These are phyloP conservation scores for Coffea eugenioides DNA, from an alignment of 257 asterid species.

Conservation along the genomic window DNA sequence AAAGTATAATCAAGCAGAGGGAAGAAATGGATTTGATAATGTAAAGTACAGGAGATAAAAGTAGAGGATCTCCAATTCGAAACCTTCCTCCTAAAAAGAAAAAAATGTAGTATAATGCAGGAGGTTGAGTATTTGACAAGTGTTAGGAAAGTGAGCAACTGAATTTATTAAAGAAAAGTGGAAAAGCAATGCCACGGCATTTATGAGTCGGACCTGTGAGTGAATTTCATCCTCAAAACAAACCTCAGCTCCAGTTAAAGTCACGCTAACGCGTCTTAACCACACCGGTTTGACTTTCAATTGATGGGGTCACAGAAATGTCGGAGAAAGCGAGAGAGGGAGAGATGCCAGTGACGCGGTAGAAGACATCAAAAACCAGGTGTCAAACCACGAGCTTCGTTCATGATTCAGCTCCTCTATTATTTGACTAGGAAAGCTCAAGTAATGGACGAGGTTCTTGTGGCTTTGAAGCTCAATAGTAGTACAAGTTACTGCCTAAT, in stretches of 20 bases:
- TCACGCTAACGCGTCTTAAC: neutral
- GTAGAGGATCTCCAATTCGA: too few relatives aligned
- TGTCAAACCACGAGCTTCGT: neutral
- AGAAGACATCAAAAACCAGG: neutral
- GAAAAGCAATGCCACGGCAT: neutral
- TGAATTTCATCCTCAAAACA: neutral
- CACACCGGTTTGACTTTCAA: neutral
- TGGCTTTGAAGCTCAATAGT: neutral
- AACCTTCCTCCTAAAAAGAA: too few relatives aligned
- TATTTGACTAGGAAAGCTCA: neutral
- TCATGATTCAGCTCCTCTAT: neutral
- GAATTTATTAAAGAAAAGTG: neutral
- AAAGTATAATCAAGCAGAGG: too few relatives aligned
- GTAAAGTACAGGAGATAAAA: too few relatives aligned
- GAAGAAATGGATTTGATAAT: too few relatives aligned
- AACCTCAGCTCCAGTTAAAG: neutral
- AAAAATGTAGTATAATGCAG: neutral
- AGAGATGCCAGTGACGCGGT: neutral
- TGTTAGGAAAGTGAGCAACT: neutral
- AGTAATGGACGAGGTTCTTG: neutral
- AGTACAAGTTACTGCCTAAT: neutral
- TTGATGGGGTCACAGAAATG: neutral
- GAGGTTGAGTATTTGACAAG: neutral
- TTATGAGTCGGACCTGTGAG: neutral
- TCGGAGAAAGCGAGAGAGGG: neutral